Evolutionary conservation across 129 eudicot genomes (phyloP).

Genomic region (Lactuca saligna): DNA sequence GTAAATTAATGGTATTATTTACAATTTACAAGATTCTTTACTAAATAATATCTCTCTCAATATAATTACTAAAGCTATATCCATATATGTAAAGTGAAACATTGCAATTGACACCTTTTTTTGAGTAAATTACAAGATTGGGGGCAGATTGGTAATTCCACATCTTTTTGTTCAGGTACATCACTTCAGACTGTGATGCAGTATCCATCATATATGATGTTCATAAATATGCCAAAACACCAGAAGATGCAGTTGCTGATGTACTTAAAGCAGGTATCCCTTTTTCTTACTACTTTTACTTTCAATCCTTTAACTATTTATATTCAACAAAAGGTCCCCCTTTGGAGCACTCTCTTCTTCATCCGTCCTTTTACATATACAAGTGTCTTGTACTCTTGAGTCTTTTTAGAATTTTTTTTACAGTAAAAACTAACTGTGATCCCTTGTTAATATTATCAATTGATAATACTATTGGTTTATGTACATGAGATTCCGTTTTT

Average conservation of each 20-base stretch:
- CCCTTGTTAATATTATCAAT: no score
- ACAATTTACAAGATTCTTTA: no score
- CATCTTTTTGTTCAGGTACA: constrained; percentile 53
- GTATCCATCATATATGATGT: constrained; percentile 68
- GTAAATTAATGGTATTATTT: background rate
- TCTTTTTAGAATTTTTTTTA: background rate
- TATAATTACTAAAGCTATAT: no score
- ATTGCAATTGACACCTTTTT: no score
- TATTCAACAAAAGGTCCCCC: background rate
- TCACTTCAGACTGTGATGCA: constrained; percentile 93
- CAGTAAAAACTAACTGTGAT: no score
- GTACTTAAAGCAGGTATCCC: constrained; percentile 89
- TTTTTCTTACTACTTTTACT: constrained; percentile 9
- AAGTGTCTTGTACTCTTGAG: background rate
- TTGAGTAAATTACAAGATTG: background rate
- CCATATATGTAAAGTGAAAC: no score
- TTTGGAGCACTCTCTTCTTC: background rate
- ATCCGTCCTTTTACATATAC: constrained; percentile 6
- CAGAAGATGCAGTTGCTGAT: constrained; percentile 96
- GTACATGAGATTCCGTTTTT: no score
- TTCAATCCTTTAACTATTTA: constrained; percentile 6
- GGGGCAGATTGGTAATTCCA: constrained; percentile 16
- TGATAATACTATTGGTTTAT: no score
- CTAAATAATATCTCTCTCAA: background rate
- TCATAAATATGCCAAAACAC: constrained; percentile 65